phyloP scores from a whole-genome alignment of 148 eudicot genomes.

The Rhododendron ovatum region DNA sequence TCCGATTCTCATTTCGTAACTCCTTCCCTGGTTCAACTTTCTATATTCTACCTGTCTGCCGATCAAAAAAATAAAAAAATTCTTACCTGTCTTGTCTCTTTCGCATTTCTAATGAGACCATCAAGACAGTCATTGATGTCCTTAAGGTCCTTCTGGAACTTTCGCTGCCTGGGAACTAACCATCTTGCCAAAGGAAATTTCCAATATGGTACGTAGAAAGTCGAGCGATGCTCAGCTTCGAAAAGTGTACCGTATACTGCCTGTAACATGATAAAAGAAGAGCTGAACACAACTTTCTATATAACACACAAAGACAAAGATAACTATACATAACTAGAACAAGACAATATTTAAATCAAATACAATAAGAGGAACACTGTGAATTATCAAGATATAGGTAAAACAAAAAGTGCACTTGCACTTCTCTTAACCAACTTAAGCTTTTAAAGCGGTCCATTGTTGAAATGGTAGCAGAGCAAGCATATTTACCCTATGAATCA shows the following conservation, averaged over 20 bases:
- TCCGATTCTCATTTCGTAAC: background rate
- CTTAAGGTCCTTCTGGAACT: conserved; percentile 81
- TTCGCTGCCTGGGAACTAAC: conserved; percentile 92
- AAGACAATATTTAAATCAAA: background rate
- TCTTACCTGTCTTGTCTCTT: conserved; percentile 91
- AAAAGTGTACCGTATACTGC: conserved; percentile 98
- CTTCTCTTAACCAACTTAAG: background rate
- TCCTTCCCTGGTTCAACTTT: background rate
- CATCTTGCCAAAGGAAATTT: conserved; percentile 86
- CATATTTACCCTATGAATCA: background rate
- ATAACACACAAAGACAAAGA: background rate
- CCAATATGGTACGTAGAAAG: conserved; percentile 98
- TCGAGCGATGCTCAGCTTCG: conserved; percentile 99
- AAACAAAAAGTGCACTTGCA: background rate
- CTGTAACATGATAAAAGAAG: conserved; percentile 31
- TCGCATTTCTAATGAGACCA: conserved; percentile 91
- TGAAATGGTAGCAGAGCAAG: background rate
- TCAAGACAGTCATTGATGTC: conserved; percentile 95
- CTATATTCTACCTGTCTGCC: background rate
- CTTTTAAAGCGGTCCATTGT: background rate
- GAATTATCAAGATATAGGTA: background rate
- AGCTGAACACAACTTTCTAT: background rate
- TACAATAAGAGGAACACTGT: background rate
- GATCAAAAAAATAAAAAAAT: too few relatives aligned
- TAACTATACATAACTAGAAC: background rate